Evolutionary conservation across 768 basidiomycete species (phyloP), one percentile per base, ranked within the genome.

Genomic region (Chalciporus sphaerocephalus): DNA sequence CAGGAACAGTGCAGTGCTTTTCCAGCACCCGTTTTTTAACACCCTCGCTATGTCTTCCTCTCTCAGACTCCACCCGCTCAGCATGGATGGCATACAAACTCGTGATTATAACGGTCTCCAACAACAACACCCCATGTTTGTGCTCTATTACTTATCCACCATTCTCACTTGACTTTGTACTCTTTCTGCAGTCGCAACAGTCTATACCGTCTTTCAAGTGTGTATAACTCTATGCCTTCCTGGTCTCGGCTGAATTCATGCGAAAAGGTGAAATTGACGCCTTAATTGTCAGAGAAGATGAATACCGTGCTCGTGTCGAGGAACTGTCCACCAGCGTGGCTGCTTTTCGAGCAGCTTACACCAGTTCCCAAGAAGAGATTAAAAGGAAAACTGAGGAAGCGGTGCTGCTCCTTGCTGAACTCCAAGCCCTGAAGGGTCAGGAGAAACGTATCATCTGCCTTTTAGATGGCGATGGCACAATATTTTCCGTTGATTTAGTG

Each of bases 391-490:
- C 35, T 4, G 45, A 54, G 11, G 44, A 59, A 17, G 30, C 20
- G 8, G 34, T 45, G 1, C 6, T 15, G 9, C 55, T 66, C 27
- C 40, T 48, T 21, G 48, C 57, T 15, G 67, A 69, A 54, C 53
- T 66, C 20, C 52, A 48, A 22, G 44, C 55, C 1, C 34, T 65
- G 40, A 66, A 61, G 51, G 60, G 51, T 7, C 54, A 57, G n/a
- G 67, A 69, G 30, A 59, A 60, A 39, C 69, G 71, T 23, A 61
- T 69, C 39, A 60, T 73, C 32, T 68, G 73, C 28, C 65, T 87
- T 37, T 65, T 87, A 47, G 84, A 87, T 47, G 85, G 85, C 25
- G 84, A 86, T 53, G 71, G 71, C 2, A 65, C 76, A 6, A 84
- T 85, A 44, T 86, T 86, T 54, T 65, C 71, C 7, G 57, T 65